Percentiles rank a stretch among this genome's conserved stretches.
Evolutionary conservation across 1,284 basidiomycete species (phyloP).

Genomic region (Paramarasmius palmivorus): DNA sequence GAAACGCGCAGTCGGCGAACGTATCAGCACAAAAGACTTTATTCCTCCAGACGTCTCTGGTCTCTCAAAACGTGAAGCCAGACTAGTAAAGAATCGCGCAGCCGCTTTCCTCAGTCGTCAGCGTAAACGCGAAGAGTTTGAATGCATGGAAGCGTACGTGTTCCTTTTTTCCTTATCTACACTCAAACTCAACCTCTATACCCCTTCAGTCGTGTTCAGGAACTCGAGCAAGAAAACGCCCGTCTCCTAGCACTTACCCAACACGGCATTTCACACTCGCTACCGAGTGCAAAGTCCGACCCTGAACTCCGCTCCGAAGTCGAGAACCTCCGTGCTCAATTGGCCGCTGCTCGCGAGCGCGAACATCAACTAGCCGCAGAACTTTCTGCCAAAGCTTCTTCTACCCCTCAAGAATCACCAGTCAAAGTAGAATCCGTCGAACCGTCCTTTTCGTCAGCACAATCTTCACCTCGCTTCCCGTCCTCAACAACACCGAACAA

Average conservation of each 20-base stretch:
- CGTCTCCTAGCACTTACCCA: constrained; percentile 59
- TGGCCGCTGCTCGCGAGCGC: constrained; percentile 64
- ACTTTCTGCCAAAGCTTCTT: constrained; percentile 45
- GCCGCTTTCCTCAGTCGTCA: constrained; percentile 89
- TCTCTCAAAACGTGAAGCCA: constrained; percentile 85
- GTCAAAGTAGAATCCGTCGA: constrained; percentile 59
- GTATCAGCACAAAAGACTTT: constrained; percentile 80
- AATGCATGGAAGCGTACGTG: constrained; percentile 81
- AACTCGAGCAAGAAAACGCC: constrained; percentile 78
- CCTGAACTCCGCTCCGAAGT: constrained; percentile 55
- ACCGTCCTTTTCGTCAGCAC: constrained; percentile 29
- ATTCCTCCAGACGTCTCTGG: constrained; percentile 86
- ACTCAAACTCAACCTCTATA: constrained; percentile 15
- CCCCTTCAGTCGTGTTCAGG: constrained; percentile 59
- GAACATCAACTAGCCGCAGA: constrained; percentile 64
- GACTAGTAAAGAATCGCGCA: constrained; percentile 89
- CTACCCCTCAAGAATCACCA: constrained; percentile 28
- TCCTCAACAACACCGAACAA: constrained; percentile 42
- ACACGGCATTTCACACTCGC: constrained; percentile 28
- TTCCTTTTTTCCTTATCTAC: constrained; percentile 20
- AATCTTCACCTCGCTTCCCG: constrained; percentile 40
- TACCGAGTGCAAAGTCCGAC: constrained; percentile 23
- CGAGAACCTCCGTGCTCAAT: constrained; percentile 62
- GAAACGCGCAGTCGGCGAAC: constrained; percentile 63
- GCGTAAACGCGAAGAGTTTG: constrained; percentile 90